Percentiles rank a stretch among this genome's conserved stretches.
These are phyloP conservation scores for Phytopythium montanum DNA, from an alignment of 352 stramenopile species.

Conservation along the genomic window DNA sequence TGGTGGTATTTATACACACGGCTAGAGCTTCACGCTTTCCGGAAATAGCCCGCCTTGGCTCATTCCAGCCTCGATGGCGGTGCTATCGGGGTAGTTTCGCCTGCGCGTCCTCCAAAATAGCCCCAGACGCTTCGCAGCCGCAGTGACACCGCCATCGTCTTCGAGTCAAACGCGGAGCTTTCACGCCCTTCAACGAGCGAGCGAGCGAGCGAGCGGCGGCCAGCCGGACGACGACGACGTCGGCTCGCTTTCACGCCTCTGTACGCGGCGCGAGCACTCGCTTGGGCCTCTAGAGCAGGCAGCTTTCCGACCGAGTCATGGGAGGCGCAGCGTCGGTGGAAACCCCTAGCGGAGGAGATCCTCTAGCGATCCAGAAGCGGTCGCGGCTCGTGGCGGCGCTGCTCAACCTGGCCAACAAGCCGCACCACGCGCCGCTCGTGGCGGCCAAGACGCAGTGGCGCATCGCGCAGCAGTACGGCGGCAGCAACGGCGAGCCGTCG, in stretches of 20 bases:
- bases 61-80: not conserved
- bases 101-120: not conserved
- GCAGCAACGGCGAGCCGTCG: conserved; percentile 35
- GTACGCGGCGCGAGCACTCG: not conserved
- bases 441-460: conserved; percentile 80
- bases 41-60: not conserved
- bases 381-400: conserved; percentile 47
- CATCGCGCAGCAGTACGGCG: conserved; percentile 49
- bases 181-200: not conserved
- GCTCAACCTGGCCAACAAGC: conserved; percentile 52
- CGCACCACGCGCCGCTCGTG: conserved; percentile 63
- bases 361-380: conserved; percentile 34
- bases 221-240: not conserved
- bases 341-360: conserved; percentile 9
- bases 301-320: conserved; percentile 10
- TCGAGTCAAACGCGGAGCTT: not conserved
- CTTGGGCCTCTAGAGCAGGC: not conserved
- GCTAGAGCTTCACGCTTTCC: not conserved
- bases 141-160: not conserved
- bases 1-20: not conserved
- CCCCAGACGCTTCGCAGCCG: not conserved
- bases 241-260: not conserved
- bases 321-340: conserved; percentile 43
- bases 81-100: not conserved
- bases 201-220: too few relatives aligned